A percentile compares a stretch with the other conserved stretches of the same genome.
These are phyloP conservation scores for Phaeosphaeriaceae sp. DNA, from an alignment of 2,329 filamentous ascomycete species.

Conservation along the genomic window DNA sequence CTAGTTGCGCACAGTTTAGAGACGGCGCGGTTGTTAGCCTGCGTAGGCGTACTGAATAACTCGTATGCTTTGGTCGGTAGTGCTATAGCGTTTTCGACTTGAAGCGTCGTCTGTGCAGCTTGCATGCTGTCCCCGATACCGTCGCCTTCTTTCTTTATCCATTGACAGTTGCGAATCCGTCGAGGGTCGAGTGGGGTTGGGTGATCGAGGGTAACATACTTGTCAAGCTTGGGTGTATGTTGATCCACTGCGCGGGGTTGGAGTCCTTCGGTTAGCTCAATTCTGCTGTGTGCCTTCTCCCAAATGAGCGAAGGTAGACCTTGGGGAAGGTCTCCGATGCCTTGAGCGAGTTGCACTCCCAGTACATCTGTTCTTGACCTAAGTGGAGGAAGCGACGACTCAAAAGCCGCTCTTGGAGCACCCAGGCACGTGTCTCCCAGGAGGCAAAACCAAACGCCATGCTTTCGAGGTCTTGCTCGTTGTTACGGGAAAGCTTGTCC, in stretches of 20 bases:
- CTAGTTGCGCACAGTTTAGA: background rate
- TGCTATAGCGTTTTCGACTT: constrained; percentile 5
- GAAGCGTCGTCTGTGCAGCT: constrained; percentile 18
- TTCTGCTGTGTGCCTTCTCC: constrained; percentile 44
- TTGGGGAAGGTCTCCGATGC: constrained; percentile 45
- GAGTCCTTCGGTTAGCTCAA: background rate
- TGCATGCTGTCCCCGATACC: constrained; percentile 19
- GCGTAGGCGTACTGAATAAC: background rate
- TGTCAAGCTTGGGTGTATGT: background rate
- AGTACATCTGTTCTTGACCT: constrained; percentile 44
- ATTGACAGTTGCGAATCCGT: constrained; percentile 18
- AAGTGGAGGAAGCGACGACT: constrained; percentile 42
- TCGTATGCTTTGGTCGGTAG: background rate
- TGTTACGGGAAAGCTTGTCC: background rate
- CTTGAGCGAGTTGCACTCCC: constrained; percentile 48
- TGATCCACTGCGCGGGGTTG: background rate
- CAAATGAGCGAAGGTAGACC: constrained; percentile 44
- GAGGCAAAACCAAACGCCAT: constrained; percentile 32
- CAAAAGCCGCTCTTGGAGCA: constrained; percentile 45
- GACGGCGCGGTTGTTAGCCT: background rate
- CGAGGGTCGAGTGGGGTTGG: background rate
- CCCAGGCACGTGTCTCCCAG: constrained; percentile 47
- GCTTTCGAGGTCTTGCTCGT: background rate
- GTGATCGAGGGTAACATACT: background rate
- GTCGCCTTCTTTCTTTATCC: constrained; percentile 31